Evolutionary conservation across 768 basidiomycete species (phyloP), one percentile per base, ranked within the genome.

Genomic region (Pleurotus tuoliensis): DNA sequence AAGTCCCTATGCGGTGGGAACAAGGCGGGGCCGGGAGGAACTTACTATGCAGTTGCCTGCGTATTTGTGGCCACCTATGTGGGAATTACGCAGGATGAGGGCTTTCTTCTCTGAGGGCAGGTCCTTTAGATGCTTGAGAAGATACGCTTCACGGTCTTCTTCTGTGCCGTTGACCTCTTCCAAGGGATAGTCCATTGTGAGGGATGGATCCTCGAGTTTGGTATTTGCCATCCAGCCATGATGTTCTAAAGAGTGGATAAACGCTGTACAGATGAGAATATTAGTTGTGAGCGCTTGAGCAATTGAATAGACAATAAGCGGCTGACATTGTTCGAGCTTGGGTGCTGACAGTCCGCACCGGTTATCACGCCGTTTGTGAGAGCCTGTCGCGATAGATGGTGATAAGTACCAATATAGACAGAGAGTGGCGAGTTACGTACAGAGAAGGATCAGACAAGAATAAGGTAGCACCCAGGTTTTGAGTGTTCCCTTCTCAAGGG

Each of bases 61-160:
- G 67, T 88, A 98, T 63, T 88, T 88, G 75, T 98, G 96, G 2
- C 95, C 94, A 18, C 96, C 95, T 43, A 94, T 78, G 74, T 99
- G 96, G 24, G 92, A 95, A 55, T 86, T 88, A 65, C 81, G 85
- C 64, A 98, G 73, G 57, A 99, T 87, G 46, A 97, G 87, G 3
- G 86, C 94, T 47, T 83, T 83, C 57, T 84, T 86, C 20, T 81
- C 75, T 34, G 71, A 69, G 15, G 74, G 72, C n/a, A 82, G 80
- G 38, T 79, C 79, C 62, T 80, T 80, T 16, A 79, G 71, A 59
- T 78, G 75, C 62, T 71, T 77, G 66, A 58, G 81, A 54, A 88
- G 75, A 63, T 80, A 79, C 18, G 70, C 72, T 47, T 87, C 83
- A 41, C 81, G 72, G 58, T 86, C 85, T 27, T 80, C 78, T 1